Conservation (phyloP, 805 yeast genomes). For the Ogataea naganishii region DNA sequence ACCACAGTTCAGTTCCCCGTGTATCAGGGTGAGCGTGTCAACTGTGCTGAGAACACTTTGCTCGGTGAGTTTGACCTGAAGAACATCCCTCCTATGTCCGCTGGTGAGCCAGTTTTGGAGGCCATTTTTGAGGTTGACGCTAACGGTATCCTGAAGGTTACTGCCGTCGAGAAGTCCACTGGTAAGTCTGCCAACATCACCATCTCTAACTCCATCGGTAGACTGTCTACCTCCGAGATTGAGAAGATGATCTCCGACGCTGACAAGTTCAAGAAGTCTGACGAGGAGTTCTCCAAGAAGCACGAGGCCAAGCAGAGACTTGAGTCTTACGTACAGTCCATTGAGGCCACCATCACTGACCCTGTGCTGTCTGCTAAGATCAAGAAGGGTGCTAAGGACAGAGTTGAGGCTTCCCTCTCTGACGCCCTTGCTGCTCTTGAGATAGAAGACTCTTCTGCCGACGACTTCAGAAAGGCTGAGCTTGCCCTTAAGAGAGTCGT, state of each 20-base stretch:
- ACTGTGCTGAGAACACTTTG: slow-evolving; percentile 94
- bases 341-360: slow-evolving; percentile 95
- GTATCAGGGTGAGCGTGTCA: slow-evolving; percentile 99
- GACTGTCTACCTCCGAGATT: slow-evolving; percentile 92
- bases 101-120: slow-evolving; percentile 99
- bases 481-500: slow-evolving; percentile 98
- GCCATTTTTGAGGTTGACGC: slow-evolving; percentile 99
- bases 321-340: slow-evolving; percentile 95
- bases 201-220: slow-evolving; percentile 98
- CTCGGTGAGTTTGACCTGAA: slow-evolving; percentile 98
- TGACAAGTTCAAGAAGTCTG: slow-evolving; percentile 97
- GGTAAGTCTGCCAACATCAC: slow-evolving; percentile 98
- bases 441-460: slow-evolving; percentile 93
- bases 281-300: slow-evolving; percentile 97
- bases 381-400: slow-evolving; percentile 95
- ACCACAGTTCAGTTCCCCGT: slow-evolving; percentile 98
- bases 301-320: slow-evolving; percentile 99
- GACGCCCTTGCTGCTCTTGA: slow-evolving; percentile 98
- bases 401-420: slow-evolving; percentile 95
- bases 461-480: slow-evolving; percentile 98
- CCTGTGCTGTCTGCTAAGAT: slow-evolving; percentile 96
- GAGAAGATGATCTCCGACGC: slow-evolving; percentile 99
- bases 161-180: slow-evolving; percentile 97
- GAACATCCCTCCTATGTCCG: slow-evolving; percentile 96
- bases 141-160: slow-evolving; percentile 98